A percentile compares a stretch with the other conserved stretches of the same genome.
These are phyloP conservation scores for Entomortierella parvispora DNA, from an alignment of 192 early-diverging fungal genomes.

Conservation along the genomic window DNA sequence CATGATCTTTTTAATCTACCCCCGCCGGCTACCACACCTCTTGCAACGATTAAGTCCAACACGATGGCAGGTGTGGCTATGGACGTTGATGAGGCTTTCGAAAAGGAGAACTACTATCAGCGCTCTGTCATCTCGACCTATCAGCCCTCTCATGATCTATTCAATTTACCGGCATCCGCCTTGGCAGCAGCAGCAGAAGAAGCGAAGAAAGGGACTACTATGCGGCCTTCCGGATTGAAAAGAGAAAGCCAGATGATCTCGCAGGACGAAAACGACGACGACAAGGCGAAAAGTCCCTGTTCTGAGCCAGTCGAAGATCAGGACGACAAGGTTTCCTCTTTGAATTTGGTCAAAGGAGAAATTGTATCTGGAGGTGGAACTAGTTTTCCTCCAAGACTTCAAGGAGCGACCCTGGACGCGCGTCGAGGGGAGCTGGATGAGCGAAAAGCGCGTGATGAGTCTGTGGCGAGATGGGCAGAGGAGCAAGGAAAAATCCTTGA, in stretches of 20 bases:
- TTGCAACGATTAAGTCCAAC: not conserved
- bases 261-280: not conserved
- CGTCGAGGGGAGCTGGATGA: too few species aligned
- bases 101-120: not conserved
- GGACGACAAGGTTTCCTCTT: too few species aligned
- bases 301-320: too few species aligned
- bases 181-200: too few species aligned
- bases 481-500: constrained; percentile 31
- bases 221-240: too few species aligned
- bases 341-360: too few species aligned
- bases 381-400: not conserved
- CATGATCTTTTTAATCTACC: constrained; percentile 12
- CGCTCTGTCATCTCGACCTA: not conserved
- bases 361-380: too few species aligned
- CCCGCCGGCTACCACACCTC: not conserved
- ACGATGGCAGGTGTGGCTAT: not conserved
- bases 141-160: too few species aligned
- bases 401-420: not conserved
- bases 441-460: not conserved
- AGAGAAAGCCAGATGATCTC: too few species aligned
- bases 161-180: too few species aligned
- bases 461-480: constrained; percentile 19
- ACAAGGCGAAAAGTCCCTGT: too few species aligned
- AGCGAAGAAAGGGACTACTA: too few species aligned
- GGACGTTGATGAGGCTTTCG: not conserved